Base-by-base conservation (phyloP, 1,284 basidiomycete genomes). In the Ganoderma sp. region DNA sequence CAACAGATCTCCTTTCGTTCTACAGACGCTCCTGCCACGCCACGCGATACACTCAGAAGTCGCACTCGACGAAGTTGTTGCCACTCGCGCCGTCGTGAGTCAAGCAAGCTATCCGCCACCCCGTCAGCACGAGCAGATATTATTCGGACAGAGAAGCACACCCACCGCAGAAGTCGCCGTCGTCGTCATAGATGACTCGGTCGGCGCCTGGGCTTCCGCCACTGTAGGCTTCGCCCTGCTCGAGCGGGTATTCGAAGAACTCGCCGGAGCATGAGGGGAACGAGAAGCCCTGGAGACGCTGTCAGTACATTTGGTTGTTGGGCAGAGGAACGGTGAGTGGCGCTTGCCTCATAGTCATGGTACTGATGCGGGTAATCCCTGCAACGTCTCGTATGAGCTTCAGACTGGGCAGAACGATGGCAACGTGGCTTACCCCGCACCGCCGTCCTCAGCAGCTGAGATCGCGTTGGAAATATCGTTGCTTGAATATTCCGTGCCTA, bases 171-270 rank as follows among this genome's bases (percentile, higher is more conserved):
- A 81, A 78, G 60, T 78, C 71, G 37, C 74, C 77, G 62, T 59
- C 64, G 15, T 73, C 52, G 71, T 81, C 78, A 67, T 81, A 82
- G 63, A 83, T 80, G 61, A 82, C 81, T 39, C 81, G 78, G 70
- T 83, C 79, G 34, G 80, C 79, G 10, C 80, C 81, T 10, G 80
- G 80, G 65, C 78, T 80, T 28, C 78, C 80, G 45, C 80, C 78
- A 17, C 64, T 75, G 72, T 82, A 82, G 8, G 73, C 73, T 2
- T 69, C 56, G 42, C 76, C 77, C 12, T 72, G 71, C 71, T 79
- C 71, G 37, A 82, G 73, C 25, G 79, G 81, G 67, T 74, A 82
- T 69, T 81, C 79, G 61, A 75, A 81, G 75, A 78, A 80, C 39
- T 75, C 73, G 14, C 75, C 74, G 9, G 66, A 61, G 71, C 77